Conservation (phyloP, 257 asterid species). For the Galeopsis tetrahit region DNA sequence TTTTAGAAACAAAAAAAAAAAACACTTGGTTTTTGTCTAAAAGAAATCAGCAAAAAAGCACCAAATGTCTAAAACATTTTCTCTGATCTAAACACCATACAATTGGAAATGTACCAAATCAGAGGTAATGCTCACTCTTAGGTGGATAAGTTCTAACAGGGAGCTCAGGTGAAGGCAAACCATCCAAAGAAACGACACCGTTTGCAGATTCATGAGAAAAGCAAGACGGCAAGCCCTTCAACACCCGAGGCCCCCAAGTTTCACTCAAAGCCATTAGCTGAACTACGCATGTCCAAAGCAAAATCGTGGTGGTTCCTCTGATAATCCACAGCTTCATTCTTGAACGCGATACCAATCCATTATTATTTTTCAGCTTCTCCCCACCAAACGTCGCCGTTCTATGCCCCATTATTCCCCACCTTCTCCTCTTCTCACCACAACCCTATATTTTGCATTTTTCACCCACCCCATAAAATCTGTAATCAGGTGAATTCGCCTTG, state of each 20-base stretch:
- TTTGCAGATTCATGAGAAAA: conserved; percentile 71
- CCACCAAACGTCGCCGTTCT: conserved; percentile 64
- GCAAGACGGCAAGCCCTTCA: conserved; percentile 94
- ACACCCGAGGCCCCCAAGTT: conserved; percentile 83
- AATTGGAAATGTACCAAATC: too few relatives aligned
- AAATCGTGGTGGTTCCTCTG: conserved; percentile 74
- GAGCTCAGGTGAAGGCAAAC: conserved; percentile 54
- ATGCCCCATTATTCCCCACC: conserved; percentile 70
- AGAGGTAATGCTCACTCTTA: conserved; percentile 65
- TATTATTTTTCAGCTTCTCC: conserved; percentile 66
- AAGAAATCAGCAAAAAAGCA: too few relatives aligned
- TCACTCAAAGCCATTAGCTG: conserved; percentile 89
- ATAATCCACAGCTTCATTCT: conserved; percentile 94
- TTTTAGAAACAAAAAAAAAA: too few relatives aligned
- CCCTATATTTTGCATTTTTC: conserved; percentile 60
- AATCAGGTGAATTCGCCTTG: conserved; percentile 6
- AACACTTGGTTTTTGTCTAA: too few relatives aligned
- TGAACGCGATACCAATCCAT: conserved; percentile 72
- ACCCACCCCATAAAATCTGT: conserved; percentile 40
- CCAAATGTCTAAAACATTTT: background rate
- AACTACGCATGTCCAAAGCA: conserved; percentile 92
- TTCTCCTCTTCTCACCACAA: conserved; percentile 43
- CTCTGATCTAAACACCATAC: background rate
- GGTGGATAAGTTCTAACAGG: conserved; percentile 77
- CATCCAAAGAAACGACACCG: conserved; percentile 55